Evolutionary conservation across 225 moss, liverwort and hornwort species (phyloP).

Genomic region (Climacium dendroides): DNA sequence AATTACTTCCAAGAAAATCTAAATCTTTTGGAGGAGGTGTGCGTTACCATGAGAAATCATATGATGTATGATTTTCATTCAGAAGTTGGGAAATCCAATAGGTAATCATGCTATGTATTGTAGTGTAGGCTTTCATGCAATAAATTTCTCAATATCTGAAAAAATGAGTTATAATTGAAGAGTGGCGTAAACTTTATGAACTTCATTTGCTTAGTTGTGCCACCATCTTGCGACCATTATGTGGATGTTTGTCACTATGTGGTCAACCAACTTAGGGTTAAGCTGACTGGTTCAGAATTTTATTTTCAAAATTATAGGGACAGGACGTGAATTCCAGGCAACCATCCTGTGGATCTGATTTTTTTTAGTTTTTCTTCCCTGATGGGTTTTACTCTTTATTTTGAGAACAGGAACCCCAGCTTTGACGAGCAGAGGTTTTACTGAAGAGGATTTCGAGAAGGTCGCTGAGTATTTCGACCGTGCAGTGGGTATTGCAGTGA

Average conservation of each 20-base stretch:
- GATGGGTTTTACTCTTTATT: not conserved
- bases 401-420: conserved; percentile 72
- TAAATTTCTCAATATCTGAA: not conserved
- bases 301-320: not conserved
- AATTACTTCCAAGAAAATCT: not conserved
- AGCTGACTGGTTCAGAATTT: not conserved
- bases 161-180: not conserved
- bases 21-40: not conserved
- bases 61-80: not conserved
- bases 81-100: not conserved
- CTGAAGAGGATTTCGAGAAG: conserved; percentile 96
- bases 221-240: not conserved
- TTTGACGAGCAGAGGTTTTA: conserved; percentile 84
- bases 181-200: not conserved
- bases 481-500: conserved; percentile 67
- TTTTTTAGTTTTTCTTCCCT: not conserved
- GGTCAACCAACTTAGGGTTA: not conserved
- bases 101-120: not conserved
- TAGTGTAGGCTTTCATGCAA: not conserved
- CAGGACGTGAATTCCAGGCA: not conserved
- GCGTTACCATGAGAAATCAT: not conserved
- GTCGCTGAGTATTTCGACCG: conserved; percentile 79
- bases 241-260: not conserved
- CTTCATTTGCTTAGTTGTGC: not conserved
- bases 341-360: not conserved